Evolutionary conservation across 73 alveolate species (phyloP), one percentile per base, ranked within the genome.

Genomic region (Uronychia binucleata): DNA sequence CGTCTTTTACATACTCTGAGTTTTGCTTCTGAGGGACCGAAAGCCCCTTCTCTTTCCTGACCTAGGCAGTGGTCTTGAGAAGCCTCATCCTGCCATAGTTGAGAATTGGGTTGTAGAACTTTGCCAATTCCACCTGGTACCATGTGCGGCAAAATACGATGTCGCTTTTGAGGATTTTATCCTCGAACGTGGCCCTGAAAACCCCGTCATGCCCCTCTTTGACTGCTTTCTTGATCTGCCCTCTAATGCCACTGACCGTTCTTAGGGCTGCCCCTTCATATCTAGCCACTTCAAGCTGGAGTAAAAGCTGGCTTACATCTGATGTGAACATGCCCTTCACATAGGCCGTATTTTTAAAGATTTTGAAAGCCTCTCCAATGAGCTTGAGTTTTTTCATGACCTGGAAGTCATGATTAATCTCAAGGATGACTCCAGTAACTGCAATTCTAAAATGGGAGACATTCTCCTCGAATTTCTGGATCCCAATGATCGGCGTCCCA

Each of bases 161-260:
- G 94, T 99, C 99, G 83, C 99, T 94, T 97, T 98, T 97, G 85
- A 95, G 90, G 57, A 99, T 98, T 83, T 98, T 96, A 92, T 99
- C 99, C 94, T 99, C 99, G 82, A 98, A 97, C 14, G 99, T 98
- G 11, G 99, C 99, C 91, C 99, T 96, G 88, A 91, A 98, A 58
- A 97, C 91, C 31, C 99, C 99, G 67, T 92, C 98, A 33, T 98
- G 99, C 27, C 97, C 97, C 58, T 87, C 89, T 89, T 95, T 96
- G 32, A 94, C 94, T 59, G 97, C 98, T 92, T 99, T 99, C 91
- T 99, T 99, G 58, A 99, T 97, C 67, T 97, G 95, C 30, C 99
- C 99, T 79, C 99, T 92, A 67, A 99, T 96, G 26, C 99, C 99
- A 84, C 99, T 94, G 32, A 97, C 99, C 25, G 99, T 98, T 86